Percentiles rank a stretch among this genome's conserved stretches.
These are phyloP conservation scores for Hanseniaspora gamundiae DNA, from an alignment of 1,139 yeast species.

Conservation along the genomic window DNA sequence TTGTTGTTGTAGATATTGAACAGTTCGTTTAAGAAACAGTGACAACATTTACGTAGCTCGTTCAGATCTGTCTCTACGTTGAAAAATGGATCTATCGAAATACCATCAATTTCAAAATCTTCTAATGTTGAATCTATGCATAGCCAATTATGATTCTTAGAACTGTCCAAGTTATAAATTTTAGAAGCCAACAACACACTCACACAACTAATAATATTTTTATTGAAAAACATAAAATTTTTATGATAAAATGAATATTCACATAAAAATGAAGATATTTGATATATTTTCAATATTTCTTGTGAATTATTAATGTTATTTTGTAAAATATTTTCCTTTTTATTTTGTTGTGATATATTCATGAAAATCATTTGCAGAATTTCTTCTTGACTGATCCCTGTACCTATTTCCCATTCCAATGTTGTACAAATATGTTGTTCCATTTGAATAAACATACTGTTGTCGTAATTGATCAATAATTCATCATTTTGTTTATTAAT, in stretches of 20 bases:
- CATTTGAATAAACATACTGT: conserved; percentile 89
- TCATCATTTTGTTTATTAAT: not conserved
- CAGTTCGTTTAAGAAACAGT: not conserved
- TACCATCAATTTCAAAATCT: not conserved
- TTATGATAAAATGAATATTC: conserved; percentile 69
- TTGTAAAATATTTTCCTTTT: conserved; percentile 12
- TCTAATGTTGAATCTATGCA: not conserved
- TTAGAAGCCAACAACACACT: conserved; percentile 65
- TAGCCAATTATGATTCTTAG: not conserved
- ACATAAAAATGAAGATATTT: conserved; percentile 31
- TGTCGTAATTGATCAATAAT: conserved; percentile 53
- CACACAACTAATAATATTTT: conserved; percentile 55
- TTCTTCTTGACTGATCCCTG: conserved; percentile 3
- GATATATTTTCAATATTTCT: conserved; percentile 36
- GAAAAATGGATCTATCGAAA: not conserved
- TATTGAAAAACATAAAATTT: conserved; percentile 45
- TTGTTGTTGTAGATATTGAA: not conserved
- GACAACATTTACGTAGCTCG: conserved; percentile 1
- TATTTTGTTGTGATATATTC: conserved; percentile 17
- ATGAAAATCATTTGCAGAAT: conserved; percentile 13
- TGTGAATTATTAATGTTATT: conserved; percentile 15
- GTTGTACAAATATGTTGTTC: conserved; percentile 81
- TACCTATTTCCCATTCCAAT: conserved; percentile 48
- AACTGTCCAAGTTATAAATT: conserved; percentile 30
- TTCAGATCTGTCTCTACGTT: not conserved